Percentiles rank a stretch among this genome's conserved stretches.
Conservation (phyloP, 2,329 filamentous ascomycete genomes). For the Pseudocercospora fijiensis region DNA sequence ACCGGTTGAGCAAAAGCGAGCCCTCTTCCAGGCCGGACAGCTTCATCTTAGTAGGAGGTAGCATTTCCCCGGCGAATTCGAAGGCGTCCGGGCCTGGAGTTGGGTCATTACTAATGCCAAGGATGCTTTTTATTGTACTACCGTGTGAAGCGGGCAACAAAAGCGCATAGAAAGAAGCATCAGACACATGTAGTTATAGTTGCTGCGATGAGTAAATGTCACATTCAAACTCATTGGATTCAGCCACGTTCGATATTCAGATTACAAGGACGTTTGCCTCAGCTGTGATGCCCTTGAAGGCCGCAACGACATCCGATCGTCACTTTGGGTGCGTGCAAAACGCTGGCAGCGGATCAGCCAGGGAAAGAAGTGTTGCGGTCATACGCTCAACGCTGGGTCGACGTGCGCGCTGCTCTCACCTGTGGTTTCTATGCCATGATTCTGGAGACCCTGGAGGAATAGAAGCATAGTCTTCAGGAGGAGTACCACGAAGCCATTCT, state of each 20-base stretch:
- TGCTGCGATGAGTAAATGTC: background rate
- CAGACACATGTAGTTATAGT: background rate
- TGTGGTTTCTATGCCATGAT: no score
- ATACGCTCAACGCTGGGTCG: no score
- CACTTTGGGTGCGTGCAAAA: no score
- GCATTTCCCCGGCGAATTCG: background rate
- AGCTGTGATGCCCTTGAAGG: no score
- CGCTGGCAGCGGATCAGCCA: no score
- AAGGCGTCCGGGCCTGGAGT: background rate
- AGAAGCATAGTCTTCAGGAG: no score
- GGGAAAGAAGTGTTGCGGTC: no score
- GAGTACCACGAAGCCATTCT: no score
- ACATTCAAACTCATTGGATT: background rate
- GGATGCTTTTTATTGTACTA: background rate
- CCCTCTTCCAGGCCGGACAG: slow-evolving; percentile 9
- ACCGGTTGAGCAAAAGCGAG: slow-evolving; percentile 34
- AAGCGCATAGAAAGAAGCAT: background rate
- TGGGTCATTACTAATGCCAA: background rate
- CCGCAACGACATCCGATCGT: no score
- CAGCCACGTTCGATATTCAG: background rate
- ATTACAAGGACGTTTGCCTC: background rate
- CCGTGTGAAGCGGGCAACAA: background rate
- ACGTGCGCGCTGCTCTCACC: no score
- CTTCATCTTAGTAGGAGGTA: slow-evolving; percentile 4
- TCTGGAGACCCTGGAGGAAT: no score